phyloP scores from a whole-genome alignment of 2,329 filamentous ascomycete species.

The Phyllosticta citribraziliensis region DNA sequence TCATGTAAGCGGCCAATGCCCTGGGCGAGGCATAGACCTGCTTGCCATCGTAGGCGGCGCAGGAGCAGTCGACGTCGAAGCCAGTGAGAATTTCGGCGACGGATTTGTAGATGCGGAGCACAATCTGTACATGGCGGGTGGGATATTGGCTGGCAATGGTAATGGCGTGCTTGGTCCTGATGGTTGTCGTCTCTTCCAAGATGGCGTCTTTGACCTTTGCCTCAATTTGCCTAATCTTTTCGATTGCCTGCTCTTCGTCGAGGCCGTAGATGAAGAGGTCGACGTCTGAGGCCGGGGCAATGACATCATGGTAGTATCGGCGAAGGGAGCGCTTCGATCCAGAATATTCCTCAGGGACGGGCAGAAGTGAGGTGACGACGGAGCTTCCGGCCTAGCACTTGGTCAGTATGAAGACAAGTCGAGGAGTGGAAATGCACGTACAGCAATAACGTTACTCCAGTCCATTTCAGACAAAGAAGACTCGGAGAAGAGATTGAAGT shows the following conservation, averaged over 20 bases:
- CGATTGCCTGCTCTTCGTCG: slow-evolving; percentile 63
- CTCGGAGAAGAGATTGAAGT: slow-evolving; percentile 77
- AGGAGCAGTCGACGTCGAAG: slow-evolving; percentile 80
- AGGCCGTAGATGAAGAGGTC: slow-evolving; percentile 79
- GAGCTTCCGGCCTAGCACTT: slow-evolving; percentile 54
- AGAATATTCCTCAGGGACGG: slow-evolving; percentile 43
- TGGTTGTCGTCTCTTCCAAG: slow-evolving; percentile 70
- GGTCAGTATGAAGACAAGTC: not conserved
- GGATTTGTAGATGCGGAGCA: slow-evolving; percentile 75
- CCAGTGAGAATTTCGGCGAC: slow-evolving; percentile 77
- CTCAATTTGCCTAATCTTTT: slow-evolving; percentile 81
- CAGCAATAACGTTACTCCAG: slow-evolving; percentile 70
- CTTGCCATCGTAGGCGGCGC: slow-evolving; percentile 68
- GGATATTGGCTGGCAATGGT: slow-evolving; percentile 81
- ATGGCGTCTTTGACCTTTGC: slow-evolving; percentile 64
- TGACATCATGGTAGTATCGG: slow-evolving; percentile 67
- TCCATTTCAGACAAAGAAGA: slow-evolving; percentile 64
- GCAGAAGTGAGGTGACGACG: slow-evolving; percentile 68
- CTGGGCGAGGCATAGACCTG: slow-evolving; percentile 73
- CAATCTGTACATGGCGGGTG: slow-evolving; percentile 75
- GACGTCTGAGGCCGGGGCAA: slow-evolving; percentile 76
- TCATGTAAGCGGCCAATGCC: slow-evolving; percentile 68
- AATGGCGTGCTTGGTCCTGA: slow-evolving; percentile 78
- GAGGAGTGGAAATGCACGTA: not conserved
- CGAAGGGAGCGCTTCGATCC: slow-evolving; percentile 32